Conservation (phyloP, 2,329 filamentous ascomycete genomes). For the Penicillium hesseltinei region DNA sequence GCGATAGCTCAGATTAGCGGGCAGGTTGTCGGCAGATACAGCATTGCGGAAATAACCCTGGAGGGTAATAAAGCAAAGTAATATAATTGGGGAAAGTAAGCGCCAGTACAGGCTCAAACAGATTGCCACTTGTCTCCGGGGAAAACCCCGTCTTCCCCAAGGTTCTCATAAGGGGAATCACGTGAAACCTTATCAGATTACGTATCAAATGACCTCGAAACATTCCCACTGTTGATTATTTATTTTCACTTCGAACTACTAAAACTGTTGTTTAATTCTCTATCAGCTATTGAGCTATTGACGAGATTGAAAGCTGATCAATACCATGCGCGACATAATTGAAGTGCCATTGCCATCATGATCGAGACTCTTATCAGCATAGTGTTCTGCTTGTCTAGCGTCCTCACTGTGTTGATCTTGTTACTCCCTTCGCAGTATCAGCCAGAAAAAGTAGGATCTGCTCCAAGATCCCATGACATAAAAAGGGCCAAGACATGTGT, state of each 20-base stretch:
- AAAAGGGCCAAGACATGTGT: slow-evolving; percentile 51
- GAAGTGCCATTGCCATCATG: slow-evolving; percentile 24
- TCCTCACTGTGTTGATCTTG: slow-evolving; percentile 52
- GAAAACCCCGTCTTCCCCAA: slow-evolving; percentile 5
- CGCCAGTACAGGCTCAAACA: neutral
- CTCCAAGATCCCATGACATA: slow-evolving; percentile 8
- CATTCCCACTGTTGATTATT: neutral
- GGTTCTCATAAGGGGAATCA: slow-evolving; percentile 9
- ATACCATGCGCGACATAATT: neutral
- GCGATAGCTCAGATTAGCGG: slow-evolving; percentile 3
- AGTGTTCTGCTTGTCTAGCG: slow-evolving; percentile 47
- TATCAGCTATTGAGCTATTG: neutral
- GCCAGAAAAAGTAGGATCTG: slow-evolving; percentile 21
- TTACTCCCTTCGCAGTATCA: slow-evolving; percentile 55
- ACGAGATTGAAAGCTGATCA: neutral
- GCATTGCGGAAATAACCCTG: neutral
- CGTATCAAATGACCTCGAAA: neutral
- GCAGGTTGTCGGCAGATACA: slow-evolving; percentile 2
- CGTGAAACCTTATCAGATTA: slow-evolving; percentile 10
- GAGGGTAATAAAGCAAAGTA: neutral
- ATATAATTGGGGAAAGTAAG: neutral
- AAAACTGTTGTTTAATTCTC: neutral
- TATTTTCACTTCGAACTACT: neutral
- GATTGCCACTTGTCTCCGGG: slow-evolving; percentile 1
- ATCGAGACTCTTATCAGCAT: slow-evolving; percentile 37